These are phyloP conservation scores for Acacia crassicarpa DNA, from an alignment of 306 rosid species.

Conservation along the genomic window DNA sequence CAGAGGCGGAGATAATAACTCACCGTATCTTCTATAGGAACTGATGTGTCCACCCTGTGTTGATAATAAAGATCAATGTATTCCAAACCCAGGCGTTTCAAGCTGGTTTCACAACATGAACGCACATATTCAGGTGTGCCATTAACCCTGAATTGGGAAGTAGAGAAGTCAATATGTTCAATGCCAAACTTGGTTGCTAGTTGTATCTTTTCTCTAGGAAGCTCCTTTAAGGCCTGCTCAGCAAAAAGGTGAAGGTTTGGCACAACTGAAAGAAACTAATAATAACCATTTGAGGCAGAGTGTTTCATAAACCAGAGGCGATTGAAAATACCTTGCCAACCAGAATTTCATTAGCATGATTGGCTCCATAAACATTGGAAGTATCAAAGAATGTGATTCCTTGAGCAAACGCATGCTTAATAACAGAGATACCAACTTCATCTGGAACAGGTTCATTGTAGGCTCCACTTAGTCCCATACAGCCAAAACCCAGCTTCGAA, in stretches of 20 bases:
- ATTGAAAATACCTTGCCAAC: neutral
- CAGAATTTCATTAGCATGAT: slow-evolving; percentile 5
- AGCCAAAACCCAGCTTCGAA: neutral
- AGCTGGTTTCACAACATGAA: neutral
- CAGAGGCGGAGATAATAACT: neutral
- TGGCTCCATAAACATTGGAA: neutral
- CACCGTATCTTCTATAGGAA: neutral
- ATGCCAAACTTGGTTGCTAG: slow-evolving; percentile 1
- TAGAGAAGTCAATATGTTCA: neutral
- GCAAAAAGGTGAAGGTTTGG: neutral
- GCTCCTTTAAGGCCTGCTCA: neutral
- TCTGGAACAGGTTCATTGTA: neutral
- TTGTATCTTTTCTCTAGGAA: neutral
- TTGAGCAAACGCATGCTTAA: neutral
- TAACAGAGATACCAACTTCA: neutral
- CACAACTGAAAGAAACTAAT: no score
- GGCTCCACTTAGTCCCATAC: neutral
- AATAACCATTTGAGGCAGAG: no score
- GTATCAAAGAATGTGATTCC: slow-evolving; percentile 5
- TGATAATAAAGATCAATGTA: slow-evolving; percentile 8
- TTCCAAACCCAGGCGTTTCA: neutral
- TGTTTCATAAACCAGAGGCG: no score
- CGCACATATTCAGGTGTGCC: neutral
- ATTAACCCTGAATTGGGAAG: neutral
- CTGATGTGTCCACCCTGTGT: neutral